Conservation (phyloP, 2,329 filamentous ascomycete species). For the Fragosphaeria purpurea region DNA sequence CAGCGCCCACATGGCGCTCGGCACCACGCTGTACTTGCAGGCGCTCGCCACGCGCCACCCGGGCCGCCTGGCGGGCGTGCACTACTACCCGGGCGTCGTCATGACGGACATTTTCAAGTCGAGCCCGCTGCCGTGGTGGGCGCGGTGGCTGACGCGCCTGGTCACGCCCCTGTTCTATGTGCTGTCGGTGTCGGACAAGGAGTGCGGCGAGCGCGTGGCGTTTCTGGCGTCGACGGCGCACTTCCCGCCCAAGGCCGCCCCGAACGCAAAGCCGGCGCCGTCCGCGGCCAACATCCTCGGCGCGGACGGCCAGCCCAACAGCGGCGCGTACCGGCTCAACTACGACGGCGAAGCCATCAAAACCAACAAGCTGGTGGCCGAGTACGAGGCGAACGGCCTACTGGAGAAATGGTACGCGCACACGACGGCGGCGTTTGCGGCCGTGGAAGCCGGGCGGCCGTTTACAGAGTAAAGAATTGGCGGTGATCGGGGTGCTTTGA, state of each 20-base stretch:
- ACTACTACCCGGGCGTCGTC: constrained; percentile 11
- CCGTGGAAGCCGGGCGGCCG: neutral
- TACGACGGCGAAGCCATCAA: neutral
- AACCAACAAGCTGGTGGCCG: neutral
- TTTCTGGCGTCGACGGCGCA: neutral
- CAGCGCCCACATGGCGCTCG: neutral
- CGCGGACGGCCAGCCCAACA: neutral
- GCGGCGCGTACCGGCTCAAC: constrained; percentile 7
- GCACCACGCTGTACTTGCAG: constrained; percentile 3
- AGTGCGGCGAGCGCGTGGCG: constrained; percentile 3
- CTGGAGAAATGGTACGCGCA: constrained; percentile 4
- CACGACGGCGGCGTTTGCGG: constrained; percentile 3
- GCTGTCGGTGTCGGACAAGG: neutral
- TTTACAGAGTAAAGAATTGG: neutral
- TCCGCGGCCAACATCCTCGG: neutral
- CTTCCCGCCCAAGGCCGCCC: neutral
- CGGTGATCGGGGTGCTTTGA: too few species aligned
- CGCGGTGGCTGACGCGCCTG: neutral
- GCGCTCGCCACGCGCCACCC: constrained; percentile 3
- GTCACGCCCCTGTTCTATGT: neutral
- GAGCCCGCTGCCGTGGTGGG: constrained; percentile 1
- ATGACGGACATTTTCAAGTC: neutral
- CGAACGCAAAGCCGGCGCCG: neutral
- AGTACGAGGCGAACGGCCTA: neutral
- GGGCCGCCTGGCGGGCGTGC: constrained; percentile 1